phyloP scores from a whole-genome alignment of 805 yeast species.

The Lipomyces spencermartinsiae region DNA sequence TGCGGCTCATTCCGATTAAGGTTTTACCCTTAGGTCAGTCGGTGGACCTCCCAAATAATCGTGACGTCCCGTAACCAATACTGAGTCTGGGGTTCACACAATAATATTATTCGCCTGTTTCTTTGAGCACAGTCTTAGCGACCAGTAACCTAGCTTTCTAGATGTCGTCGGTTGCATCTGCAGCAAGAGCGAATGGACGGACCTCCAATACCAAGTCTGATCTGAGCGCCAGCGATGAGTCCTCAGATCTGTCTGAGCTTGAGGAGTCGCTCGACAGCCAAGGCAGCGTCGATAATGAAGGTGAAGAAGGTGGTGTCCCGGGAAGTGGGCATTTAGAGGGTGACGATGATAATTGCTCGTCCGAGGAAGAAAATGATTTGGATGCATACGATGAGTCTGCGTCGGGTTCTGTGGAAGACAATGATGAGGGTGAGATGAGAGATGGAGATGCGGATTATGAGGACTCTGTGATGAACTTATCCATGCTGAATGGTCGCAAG shows the following conservation, averaged over 20 bases:
- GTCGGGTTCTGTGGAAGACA: slow-evolving; percentile 17
- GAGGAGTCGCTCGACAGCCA: slow-evolving; percentile 20
- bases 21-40: neutral
- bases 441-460: slow-evolving; percentile 21
- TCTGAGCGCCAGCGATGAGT: slow-evolving; percentile 9
- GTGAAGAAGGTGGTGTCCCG: neutral
- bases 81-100: neutral
- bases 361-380: neutral
- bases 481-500: neutral
- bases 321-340: neutral
- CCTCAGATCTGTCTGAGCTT: slow-evolving; percentile 32
- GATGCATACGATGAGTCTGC: neutral
- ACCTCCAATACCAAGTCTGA: neutral
- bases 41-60: neutral
- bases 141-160: neutral
- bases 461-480: neutral
- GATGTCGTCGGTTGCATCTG: neutral
- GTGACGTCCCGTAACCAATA: neutral
- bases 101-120: neutral
- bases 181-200: neutral
- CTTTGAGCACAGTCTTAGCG: neutral
- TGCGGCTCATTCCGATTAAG: neutral
- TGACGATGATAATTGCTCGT: neutral
- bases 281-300: neutral
- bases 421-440: slow-evolving; percentile 21